Evolutionary conservation across 441 rosid genomes (phyloP).

Genomic region (Theobroma grandiflorum): DNA sequence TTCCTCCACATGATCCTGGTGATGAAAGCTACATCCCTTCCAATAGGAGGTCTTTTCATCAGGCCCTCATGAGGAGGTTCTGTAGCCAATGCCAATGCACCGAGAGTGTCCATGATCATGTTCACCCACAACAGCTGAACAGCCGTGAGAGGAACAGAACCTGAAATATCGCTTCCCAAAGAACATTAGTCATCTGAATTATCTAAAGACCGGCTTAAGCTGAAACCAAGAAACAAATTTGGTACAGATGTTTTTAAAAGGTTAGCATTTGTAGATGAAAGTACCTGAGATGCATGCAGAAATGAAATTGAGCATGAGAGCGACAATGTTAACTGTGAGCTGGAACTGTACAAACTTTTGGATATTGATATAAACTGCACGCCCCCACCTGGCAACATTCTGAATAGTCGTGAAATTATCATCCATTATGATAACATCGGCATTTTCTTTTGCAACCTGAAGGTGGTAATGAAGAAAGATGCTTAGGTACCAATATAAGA

Average conservation of each 20-base stretch:
- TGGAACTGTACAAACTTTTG: conserved; percentile 66
- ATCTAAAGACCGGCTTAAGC: neutral
- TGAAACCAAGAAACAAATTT: neutral
- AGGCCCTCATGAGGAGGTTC: conserved; percentile 59
- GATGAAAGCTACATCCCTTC: conserved; percentile 45
- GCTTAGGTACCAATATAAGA: conserved; percentile 15
- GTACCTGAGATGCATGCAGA: conserved; percentile 69
- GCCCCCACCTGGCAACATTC: conserved; percentile 59
- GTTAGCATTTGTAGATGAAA: neutral
- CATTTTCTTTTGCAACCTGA: conserved; percentile 65
- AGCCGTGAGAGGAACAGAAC: conserved; percentile 69
- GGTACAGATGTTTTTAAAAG: neutral
- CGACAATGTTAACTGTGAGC: conserved; percentile 55
- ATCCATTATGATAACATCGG: conserved; percentile 67
- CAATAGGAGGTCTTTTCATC: conserved; percentile 53
- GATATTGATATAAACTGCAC: conserved; percentile 59
- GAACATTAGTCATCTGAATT: conserved; percentile 19
- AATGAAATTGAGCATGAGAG: conserved; percentile 50
- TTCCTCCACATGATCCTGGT: conserved; percentile 60
- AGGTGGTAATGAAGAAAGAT: conserved; percentile 18
- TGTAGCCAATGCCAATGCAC: conserved; percentile 62
- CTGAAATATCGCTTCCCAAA: conserved; percentile 33
- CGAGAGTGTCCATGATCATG: conserved; percentile 67
- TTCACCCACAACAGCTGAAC: conserved; percentile 75
- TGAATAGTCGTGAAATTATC: conserved; percentile 64